Conservation (phyloP, 805 yeast species). For the Metschnikowia lochheadii region DNA sequence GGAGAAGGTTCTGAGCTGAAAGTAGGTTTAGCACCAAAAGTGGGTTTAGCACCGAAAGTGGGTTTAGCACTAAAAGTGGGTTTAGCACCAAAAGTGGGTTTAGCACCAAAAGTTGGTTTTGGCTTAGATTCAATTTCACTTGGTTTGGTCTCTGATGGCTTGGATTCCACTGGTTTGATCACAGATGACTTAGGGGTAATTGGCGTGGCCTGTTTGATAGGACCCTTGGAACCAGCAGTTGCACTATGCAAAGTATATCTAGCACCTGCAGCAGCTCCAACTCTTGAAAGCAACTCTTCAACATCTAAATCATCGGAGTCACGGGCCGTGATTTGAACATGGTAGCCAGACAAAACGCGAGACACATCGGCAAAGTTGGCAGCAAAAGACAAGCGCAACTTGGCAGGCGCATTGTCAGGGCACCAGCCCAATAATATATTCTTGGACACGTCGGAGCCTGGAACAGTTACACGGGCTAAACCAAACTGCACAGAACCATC, state of each 20-base stretch:
- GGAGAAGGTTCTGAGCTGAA: constrained; percentile 25
- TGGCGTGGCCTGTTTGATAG: constrained; percentile 10
- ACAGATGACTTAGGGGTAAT: constrained; percentile 11
- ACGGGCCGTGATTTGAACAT: constrained; percentile 95
- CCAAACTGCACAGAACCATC: constrained; percentile 92
- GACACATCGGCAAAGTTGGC: constrained; percentile 74
- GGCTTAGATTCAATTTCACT: constrained; percentile 5
- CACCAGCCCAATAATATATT: constrained; percentile 90
- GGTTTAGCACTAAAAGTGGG: constrained; percentile 12
- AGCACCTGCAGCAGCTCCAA: constrained; percentile 93
- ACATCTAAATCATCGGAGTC: constrained; percentile 86
- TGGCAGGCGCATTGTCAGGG: constrained; percentile 90
- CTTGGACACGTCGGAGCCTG: constrained; percentile 87
- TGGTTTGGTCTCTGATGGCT: constrained; percentile 6
- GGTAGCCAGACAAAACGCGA: constrained; percentile 73
- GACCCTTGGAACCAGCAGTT: constrained; percentile 8
- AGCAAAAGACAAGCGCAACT: constrained; percentile 71
- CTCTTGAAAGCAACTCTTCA: constrained; percentile 65
- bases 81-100: constrained; percentile 15
- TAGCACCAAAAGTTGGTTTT: constrained; percentile 15
- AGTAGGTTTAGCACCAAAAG: constrained; percentile 15
- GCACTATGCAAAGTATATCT: constrained; percentile 47
- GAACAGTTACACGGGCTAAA: constrained; percentile 78
- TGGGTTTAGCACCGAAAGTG: constrained; percentile 15
- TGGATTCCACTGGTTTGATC: constrained; percentile 7